phyloP scores from a whole-genome alignment of 257 asterid species.

The Anisodus tanguticus region DNA sequence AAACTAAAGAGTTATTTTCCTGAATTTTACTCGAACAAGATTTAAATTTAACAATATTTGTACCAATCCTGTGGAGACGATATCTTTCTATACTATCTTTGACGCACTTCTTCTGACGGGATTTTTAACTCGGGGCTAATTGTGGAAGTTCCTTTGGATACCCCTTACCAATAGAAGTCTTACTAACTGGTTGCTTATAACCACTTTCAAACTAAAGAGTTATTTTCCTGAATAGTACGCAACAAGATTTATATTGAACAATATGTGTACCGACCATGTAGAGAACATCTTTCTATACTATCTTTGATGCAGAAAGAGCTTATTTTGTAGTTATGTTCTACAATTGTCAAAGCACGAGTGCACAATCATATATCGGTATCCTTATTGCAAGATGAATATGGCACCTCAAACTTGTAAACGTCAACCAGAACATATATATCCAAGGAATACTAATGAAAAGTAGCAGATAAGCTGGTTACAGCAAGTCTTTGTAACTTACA shows the following conservation, averaged over 20 bases:
- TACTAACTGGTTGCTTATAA: background rate
- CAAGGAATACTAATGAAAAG: background rate
- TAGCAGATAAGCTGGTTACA: constrained; percentile 1
- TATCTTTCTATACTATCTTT: background rate
- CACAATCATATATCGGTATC: background rate
- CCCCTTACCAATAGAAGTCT: background rate
- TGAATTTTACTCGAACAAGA: background rate
- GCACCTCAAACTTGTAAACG: background rate
- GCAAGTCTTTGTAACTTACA: constrained; percentile 50
- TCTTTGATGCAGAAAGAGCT: background rate
- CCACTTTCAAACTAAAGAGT: background rate
- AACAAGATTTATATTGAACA: background rate
- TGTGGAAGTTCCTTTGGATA: constrained; percentile 2
- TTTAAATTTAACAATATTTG: background rate
- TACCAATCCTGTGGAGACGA: background rate
- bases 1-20: background rate
- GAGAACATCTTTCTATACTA: too few relatives aligned
- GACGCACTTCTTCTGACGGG: background rate
- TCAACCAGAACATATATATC: constrained; percentile 17
- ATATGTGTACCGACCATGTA: too few relatives aligned
- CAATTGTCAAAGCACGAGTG: background rate
- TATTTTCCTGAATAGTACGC: background rate
- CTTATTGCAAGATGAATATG: constrained; percentile 12
- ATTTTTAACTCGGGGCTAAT: background rate
- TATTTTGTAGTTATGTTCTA: background rate